Evolutionary conservation across 2,329 filamentous ascomycete species (phyloP).

Genomic region (Leptographium procerum): DNA sequence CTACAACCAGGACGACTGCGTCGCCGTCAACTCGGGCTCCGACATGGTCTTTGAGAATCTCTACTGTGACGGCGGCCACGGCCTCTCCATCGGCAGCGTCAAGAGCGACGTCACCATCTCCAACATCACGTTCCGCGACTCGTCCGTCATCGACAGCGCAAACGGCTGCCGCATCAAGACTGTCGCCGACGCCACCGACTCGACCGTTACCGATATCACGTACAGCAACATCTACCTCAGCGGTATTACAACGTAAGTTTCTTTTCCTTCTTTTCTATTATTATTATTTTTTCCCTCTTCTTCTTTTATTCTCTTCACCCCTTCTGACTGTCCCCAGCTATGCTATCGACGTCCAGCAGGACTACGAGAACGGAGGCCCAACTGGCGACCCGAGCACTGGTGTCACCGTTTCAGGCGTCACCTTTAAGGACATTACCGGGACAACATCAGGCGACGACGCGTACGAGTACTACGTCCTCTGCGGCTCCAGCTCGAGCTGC

Average conservation of each 20-base stretch:
- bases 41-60: constrained; percentile 29
- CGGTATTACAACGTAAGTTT: constrained; percentile 22
- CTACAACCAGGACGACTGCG: constrained; percentile 50
- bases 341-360: constrained; percentile 46
- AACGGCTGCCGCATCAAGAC: constrained; percentile 43
- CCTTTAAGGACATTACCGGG: constrained; percentile 17
- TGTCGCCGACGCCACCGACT: constrained; percentile 36
- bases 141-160: not conserved
- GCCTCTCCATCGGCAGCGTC: constrained; percentile 35
- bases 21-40: constrained; percentile 33
- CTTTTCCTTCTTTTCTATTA: no score
- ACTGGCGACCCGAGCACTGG: constrained; percentile 29
- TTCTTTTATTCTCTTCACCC: not conserved
- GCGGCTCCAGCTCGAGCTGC: constrained; percentile 14
- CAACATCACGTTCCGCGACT: constrained; percentile 31
- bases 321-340: constrained; percentile 25
- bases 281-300: not conserved
- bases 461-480: constrained; percentile 24
- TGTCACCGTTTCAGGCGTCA: constrained; percentile 33
- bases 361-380: constrained; percentile 37
- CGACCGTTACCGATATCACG: constrained; percentile 33
- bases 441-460: constrained; percentile 18
- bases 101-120: constrained; percentile 41
- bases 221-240: constrained; percentile 40
- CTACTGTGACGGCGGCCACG: constrained; percentile 39